phyloP scores from a whole-genome alignment of 768 basidiomycete species.

The Boletus barrowsii region DNA sequence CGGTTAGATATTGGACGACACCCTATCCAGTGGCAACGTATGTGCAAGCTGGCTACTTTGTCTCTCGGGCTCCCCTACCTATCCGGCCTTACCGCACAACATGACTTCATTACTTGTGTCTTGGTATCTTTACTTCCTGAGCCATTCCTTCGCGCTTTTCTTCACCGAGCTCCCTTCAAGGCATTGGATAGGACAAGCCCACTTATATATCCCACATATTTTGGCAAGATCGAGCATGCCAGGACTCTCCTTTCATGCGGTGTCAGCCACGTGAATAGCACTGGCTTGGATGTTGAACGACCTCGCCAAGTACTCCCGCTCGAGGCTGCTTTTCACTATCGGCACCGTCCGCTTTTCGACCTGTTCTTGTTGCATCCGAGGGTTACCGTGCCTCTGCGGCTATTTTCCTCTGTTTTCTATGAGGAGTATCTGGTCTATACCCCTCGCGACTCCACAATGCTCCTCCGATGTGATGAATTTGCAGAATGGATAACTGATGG shows the following conservation, averaged over 20 bases:
- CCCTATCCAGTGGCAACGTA: neutral
- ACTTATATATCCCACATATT: slow-evolving; percentile 7
- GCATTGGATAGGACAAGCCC: slow-evolving; percentile 4
- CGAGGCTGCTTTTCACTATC: neutral
- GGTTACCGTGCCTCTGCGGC: neutral
- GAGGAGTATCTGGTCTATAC: neutral
- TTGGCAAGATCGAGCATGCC: slow-evolving; percentile 4
- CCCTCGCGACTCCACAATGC: neutral
- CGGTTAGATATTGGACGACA: neutral
- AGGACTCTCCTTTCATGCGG: neutral
- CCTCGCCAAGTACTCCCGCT: neutral
- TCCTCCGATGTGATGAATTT: neutral
- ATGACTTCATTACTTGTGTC: neutral
- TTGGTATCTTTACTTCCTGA: neutral
- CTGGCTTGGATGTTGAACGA: neutral
- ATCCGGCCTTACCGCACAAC: neutral
- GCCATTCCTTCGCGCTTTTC: neutral
- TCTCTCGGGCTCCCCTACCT: neutral
- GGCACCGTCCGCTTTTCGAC: neutral
- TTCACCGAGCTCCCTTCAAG: neutral
- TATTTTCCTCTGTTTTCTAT: neutral
- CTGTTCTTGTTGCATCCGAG: neutral
- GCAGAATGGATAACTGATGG: neutral
- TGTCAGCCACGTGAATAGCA: neutral
- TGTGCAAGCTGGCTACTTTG: neutral